Evolutionary conservation across 2,329 filamentous ascomycete genomes (phyloP).

Genomic region (Metarhizium humberi): DNA sequence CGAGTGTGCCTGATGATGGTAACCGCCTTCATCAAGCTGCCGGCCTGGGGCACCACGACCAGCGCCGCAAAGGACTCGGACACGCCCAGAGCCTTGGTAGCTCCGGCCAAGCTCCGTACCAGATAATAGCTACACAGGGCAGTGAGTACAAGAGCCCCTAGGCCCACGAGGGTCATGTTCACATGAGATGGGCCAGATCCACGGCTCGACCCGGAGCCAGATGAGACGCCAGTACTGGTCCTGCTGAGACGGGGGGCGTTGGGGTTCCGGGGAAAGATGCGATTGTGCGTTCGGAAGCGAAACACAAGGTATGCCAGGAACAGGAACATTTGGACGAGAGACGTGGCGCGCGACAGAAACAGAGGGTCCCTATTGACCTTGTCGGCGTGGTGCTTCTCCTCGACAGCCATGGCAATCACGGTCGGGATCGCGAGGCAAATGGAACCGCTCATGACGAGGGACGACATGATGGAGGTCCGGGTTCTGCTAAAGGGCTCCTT

Average conservation of each 20-base stretch:
- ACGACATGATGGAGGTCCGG: constrained; percentile 10
- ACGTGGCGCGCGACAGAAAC: constrained; percentile 9
- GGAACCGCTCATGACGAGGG: constrained; percentile 10
- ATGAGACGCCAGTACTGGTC: background rate
- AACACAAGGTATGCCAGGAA: constrained; percentile 10
- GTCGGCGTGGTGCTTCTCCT: background rate
- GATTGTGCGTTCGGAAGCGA: constrained; percentile 9
- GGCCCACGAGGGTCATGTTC: background rate
- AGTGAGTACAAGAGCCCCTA: background rate
- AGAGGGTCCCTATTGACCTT: constrained; percentile 4
- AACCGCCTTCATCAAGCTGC: constrained; percentile 1
- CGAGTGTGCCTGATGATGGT: constrained; percentile 3
- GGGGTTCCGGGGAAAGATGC: constrained; percentile 7
- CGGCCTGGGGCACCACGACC: constrained; percentile 4
- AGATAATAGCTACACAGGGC: background rate
- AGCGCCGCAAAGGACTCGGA: constrained; percentile 3
- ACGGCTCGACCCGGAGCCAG: background rate
- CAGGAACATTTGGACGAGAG: constrained; percentile 6
- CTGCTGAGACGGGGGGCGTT: background rate
- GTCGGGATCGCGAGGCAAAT: constrained; percentile 10
- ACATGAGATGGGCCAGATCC: background rate
- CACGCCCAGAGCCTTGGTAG: background rate
- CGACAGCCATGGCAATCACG: constrained; percentile 6
- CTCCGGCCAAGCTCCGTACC: background rate
- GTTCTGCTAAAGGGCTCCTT: constrained; percentile 8